Base-by-base conservation (phyloP, 441 rosid genomes). In the Biscutella laevigata region DNA sequence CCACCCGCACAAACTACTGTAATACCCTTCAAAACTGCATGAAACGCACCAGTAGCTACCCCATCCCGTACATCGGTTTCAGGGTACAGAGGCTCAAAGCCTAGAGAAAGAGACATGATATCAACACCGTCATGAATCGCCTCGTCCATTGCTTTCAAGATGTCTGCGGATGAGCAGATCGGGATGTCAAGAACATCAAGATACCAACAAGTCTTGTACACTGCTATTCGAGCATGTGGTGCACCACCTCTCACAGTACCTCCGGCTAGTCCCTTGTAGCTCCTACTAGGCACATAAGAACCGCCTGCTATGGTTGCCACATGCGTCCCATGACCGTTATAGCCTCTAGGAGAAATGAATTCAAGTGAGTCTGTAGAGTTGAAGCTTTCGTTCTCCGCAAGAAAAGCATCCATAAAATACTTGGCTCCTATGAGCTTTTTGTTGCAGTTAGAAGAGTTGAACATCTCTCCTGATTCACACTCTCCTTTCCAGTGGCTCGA, bases 301-400 rank as follows among this genome's bases (percentile, higher is more conserved):
- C 95, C 90, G 0, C 67, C 87, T 0, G 85, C 84, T 4, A 70
- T 86, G 24, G 79, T 54, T 1, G 88, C 67, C 0, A 87, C 83
- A 58, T 86, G 95, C 0, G 83, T 79, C 0, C 92, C 95, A 42
- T 86, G 92, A 8, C 92, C 95, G 25, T 58, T 36, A 5, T 63
- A 62, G 48, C 71, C 88, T 66, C 85, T 69, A 1, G 74, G 70
- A 7, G 90, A 85, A 34, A 78, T 37, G 59, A 53, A 82, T 1
- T 85, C 87, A 4, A 2, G 35, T 60, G 69, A 51, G 33, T 59
- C 70, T 0, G 71, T 35, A 9, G 65, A 16, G 48, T 82, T 82
- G 15, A 82, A 46, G 28, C 62, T 72, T 34, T 50, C 53, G 12
- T 70, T 19, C 25, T 67, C 72, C 0, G 74, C 79, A 7, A 74